phyloP scores from a whole-genome alignment of 192 early-diverging fungal species.

The Mortierella antarctica region DNA sequence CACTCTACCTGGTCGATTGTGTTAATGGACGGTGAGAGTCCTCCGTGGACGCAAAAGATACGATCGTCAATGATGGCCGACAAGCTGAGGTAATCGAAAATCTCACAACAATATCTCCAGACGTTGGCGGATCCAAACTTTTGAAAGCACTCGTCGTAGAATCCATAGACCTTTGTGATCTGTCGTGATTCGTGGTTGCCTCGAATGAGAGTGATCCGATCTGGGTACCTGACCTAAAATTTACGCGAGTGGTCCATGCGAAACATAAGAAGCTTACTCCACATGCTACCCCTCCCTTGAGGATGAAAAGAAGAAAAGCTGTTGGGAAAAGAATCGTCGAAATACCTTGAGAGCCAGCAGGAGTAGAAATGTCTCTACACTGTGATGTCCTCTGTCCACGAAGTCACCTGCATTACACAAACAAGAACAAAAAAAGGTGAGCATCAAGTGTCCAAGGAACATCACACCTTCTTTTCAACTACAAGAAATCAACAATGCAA shows the following conservation, averaged over 20 bases:
- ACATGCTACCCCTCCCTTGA: background rate
- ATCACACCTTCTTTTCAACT: background rate
- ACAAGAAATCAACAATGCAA: background rate
- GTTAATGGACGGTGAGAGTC: slow-evolving; percentile 91
- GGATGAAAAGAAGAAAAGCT: background rate
- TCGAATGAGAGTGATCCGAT: slow-evolving; percentile 92
- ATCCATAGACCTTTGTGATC: slow-evolving; percentile 99
- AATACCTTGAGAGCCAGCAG: slow-evolving; percentile 91
- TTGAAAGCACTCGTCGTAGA: slow-evolving; percentile 97
- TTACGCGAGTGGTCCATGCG: background rate
- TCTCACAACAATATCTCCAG: slow-evolving; percentile 97
- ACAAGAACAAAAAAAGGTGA: background rate
- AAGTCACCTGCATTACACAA: slow-evolving; percentile 73
- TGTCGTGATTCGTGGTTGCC: slow-evolving; percentile 95
- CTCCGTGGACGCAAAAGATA: slow-evolving; percentile 97
- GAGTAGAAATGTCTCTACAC: slow-evolving; percentile 97
- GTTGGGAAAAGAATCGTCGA: background rate
- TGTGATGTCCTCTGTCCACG: slow-evolving; percentile 96
- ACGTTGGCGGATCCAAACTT: slow-evolving; percentile 97
- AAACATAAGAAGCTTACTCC: background rate
- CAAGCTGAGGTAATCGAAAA: slow-evolving; percentile 96
- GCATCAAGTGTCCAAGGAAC: background rate
- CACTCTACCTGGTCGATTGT: slow-evolving; percentile 86
- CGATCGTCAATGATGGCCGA: slow-evolving; percentile 94
- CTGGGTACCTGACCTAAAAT: slow-evolving; percentile 81